Percentiles rank a stretch among this genome's conserved stretches.
Conservation (phyloP, 2,329 filamentous ascomycete genomes). For the Neonectria magnoliae region DNA sequence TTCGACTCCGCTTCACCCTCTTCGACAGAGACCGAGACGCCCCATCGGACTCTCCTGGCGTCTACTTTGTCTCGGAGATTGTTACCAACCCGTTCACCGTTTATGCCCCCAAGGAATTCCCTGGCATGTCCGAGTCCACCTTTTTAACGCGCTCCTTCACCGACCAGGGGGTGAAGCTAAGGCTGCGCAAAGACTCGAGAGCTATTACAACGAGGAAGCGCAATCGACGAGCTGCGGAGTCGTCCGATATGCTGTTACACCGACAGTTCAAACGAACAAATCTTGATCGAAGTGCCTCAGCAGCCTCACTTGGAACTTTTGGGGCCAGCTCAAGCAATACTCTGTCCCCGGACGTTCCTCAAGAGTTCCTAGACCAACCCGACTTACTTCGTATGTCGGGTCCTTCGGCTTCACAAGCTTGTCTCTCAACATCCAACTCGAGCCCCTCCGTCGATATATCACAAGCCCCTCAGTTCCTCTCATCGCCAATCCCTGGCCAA, state of each 20-base stretch:
- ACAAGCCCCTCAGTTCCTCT: conserved; percentile 6
- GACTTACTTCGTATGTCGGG: conserved; percentile 1
- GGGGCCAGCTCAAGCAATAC: conserved; percentile 11
- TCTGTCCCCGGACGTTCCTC: conserved; percentile 1
- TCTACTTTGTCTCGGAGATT: conserved; percentile 40
- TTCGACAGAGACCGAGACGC: conserved; percentile 58
- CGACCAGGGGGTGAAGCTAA: conserved; percentile 85
- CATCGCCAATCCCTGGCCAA: conserved; percentile 3
- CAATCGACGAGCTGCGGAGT: conserved; percentile 43
- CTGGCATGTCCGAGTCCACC: conserved; percentile 84
- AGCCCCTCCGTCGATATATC: conserved; percentile 14
- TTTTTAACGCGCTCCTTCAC: conserved; percentile 83
- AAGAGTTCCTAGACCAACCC: not conserved
- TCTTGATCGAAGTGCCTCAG: conserved; percentile 31
- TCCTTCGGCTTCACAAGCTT: not conserved
- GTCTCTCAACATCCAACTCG: conserved; percentile 6
- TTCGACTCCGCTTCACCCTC: conserved; percentile 79
- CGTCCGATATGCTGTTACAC: conserved; percentile 26
- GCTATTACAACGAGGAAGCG: conserved; percentile 61
- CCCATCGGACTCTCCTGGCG: conserved; percentile 25
- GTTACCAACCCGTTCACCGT: conserved; percentile 73
- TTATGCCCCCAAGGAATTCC: conserved; percentile 74
- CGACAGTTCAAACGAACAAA: conserved; percentile 36
- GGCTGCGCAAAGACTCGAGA: conserved; percentile 84
- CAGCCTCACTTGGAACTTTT: conserved; percentile 28